Base-by-base conservation (phyloP, 192 early-diverging fungal genomes). In the Phycomyces nitens region DNA sequence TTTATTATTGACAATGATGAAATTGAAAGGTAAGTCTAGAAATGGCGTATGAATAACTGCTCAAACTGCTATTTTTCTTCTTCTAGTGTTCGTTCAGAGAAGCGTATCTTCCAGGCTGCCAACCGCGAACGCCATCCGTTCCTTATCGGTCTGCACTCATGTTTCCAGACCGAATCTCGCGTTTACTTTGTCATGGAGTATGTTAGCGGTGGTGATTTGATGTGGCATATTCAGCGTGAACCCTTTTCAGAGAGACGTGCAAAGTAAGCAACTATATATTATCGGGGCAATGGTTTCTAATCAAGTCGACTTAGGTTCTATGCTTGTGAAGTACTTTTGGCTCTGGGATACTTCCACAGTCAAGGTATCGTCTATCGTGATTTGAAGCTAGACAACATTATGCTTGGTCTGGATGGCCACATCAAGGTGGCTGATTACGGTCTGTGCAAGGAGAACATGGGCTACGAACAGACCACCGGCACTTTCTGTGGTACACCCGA, bases 111-210 rank as follows among this genome's bases (percentile, higher is more conserved):
- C 76, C 85, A 91, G 59, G 84, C 93, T 7, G 97, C 95, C 56
- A 98, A 93, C 78, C 75, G 83, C 68, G 91, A 89, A 65, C 88
- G 86, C 6, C 95, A 96, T 67, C 95, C 97, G 29, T 99, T 99
- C 86, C 79, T 99, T 44, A 88, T 98, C 55, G 94, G 94, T 24
- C 76, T 99, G 58, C 95, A 99, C 73, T 95, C 94, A 14, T 95
- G 94, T 75, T 97, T 97, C 83, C 94, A 97, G 73, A 94, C 93
- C 1, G 89, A 94, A 56, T 92, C 89, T 43, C 81, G 95, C 57
- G 87, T 99, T 42, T 99, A 96, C 76, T 98, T 98, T 76, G 95
- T 97, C 11, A 97, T 96, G 93, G 97, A 99, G 66, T 99, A 94
- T 77, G 92, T 97, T 41, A 86, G 85, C 23, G 97, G 97, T 64